Evolutionary conservation across 2,329 filamentous ascomycete species (phyloP), one percentile per base, ranked within the genome.

Genomic region (Trichoderma aggressivum): DNA sequence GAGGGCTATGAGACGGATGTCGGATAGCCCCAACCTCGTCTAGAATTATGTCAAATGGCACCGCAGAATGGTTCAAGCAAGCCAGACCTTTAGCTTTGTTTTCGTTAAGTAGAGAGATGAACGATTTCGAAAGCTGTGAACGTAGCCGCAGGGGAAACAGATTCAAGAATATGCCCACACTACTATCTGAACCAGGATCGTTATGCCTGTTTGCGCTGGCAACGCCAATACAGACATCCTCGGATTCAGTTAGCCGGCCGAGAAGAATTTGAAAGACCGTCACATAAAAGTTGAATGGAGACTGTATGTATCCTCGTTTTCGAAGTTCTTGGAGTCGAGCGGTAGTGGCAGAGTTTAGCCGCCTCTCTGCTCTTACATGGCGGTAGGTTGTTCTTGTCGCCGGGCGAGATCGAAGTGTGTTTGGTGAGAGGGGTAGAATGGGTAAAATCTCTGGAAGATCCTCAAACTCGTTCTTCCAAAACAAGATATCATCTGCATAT

Each of bases 41-140:
- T 0, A 89, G 77, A 0, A 89, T 72, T 0, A 84, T 76, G 59
- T 88, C 83, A 67, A 87, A 86, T 0, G 87, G 87, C 3, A 88
- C 68, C 0, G 10, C 62, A 28, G 53, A 80, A 77, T 65, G 36
- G 26, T 76, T 74, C 60, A 18, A 18, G 53, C n/a, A 63, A 21
- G 26, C 0, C 79, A 78, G 1, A 11, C 43, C 43, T 21, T 47
- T 47, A 18, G 43, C 43, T 21, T 47, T 47, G 43, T 47, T 47
- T 47, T 47, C 43, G 10, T 47, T 5, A 21, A 47, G 43, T 10
- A 47, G 18, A 21, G 18, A 47, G 3, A 47, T 8, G n/a, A 47
- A 47, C 3, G 43, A 47, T 47, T 47, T 47, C n/a, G 43, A 47
- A 47, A 47, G 18, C n/a, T 47, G 18, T 47, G 43, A 47, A 47